These are phyloP conservation scores for Solanum sitiens DNA, from an alignment of 257 asterid species.

Conservation along the genomic window DNA sequence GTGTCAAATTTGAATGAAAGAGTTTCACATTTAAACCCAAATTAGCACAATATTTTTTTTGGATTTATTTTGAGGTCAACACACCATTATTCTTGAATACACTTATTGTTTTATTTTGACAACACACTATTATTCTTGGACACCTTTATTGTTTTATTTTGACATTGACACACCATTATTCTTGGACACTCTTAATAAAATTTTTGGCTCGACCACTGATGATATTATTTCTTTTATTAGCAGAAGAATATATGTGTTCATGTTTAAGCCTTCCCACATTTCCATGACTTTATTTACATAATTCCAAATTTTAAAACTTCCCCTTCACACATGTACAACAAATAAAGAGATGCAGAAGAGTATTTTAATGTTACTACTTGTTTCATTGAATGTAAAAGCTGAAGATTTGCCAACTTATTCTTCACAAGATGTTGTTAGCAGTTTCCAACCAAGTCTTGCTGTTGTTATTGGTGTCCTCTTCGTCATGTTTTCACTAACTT, in stretches of 20 bases:
- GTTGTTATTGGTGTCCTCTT: constrained; percentile 62
- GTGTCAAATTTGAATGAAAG: too few species aligned
- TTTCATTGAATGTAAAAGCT: constrained; percentile 8
- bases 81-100: too few species aligned
- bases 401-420: not conserved
- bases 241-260: not conserved
- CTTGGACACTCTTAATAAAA: too few species aligned
- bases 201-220: too few species aligned
- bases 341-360: not conserved
- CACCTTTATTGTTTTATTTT: too few species aligned
- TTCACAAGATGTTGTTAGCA: constrained; percentile 21
- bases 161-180: too few species aligned
- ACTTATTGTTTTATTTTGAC: too few species aligned
- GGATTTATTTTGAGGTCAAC: too few species aligned
- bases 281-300: constrained; percentile 2
- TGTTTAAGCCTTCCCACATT: constrained; percentile 6
- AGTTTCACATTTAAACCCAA: too few species aligned
- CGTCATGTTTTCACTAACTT: constrained; percentile 51
- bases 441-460: constrained; percentile 59
- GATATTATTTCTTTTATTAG: not conserved
- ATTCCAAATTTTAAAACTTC: not conserved
- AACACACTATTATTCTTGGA: too few species aligned
- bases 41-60: too few species aligned
- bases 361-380: constrained; percentile 5
- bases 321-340: not conserved